Base-by-base conservation (phyloP, 345 rosid genomes). In the Arabis hirsuta region DNA sequence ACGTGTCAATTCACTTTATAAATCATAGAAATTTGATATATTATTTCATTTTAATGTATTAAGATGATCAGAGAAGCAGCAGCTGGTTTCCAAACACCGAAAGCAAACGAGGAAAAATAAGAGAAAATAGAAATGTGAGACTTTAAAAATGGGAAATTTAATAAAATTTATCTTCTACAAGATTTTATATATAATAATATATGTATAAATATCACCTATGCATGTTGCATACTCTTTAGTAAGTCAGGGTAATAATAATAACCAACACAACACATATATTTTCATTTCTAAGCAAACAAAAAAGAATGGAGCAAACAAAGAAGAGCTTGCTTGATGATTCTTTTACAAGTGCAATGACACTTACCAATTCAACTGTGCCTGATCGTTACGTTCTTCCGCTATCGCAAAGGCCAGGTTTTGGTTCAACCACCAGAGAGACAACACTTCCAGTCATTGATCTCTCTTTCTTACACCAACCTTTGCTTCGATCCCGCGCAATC, bases 391-490 rank as follows among this genome's bases (percentile, higher is more conserved):
- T 71, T 42, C 76, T 76, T 56, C 80, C 80, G 0, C 80, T 62
- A 12, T 64, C 80, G 1, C 80, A 71, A 57, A 64, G 80, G 45
- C 76, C 76, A 57, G 62, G 19, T 70, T 61, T 70, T 44, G 61
- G 27, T 34, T 51, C 76, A 70, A 56, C 13, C 52, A 56, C 16
- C 48, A 62, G 3, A 36, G 65, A 45, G 10, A 41, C 51, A 5
- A 50, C 80, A 43, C 76, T 76, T 57, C 80, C 76, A n/a, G 12
- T 76, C 29, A 65, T 76, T 65, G 76, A 71, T 64, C 72, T 76
- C 61, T 71, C 76, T 47, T 46, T 59, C 12, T 44, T 76, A 48
- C 50, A 76, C 72, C 62, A 76, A 31, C 76, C 72, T 56, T 19
- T 43, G 10, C 44, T 41, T 76, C 16, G 80, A 51, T 50, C 80